Base-by-base conservation (phyloP, 176 grass and related monocot species). In the Zea luxurians region DNA sequence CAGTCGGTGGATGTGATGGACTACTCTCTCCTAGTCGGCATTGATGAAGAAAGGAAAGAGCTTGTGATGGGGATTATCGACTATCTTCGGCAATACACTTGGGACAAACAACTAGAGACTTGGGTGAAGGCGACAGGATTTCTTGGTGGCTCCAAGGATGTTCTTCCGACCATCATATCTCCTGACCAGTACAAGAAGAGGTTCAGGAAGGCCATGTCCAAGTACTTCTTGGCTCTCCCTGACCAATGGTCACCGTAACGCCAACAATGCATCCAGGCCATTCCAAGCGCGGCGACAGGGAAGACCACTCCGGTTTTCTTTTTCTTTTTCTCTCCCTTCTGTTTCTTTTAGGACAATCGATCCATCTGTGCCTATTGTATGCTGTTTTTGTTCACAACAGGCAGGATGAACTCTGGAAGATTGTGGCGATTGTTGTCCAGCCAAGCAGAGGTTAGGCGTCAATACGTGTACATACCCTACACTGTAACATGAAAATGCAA, bases 151-250 rank as follows among this genome's bases (percentile, higher is more conserved):
- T 89, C 75, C 4, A 99, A 80, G 81, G 89, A 99, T 78, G 88
- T 70, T 17, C 71, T 78, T 5, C 96, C 96, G 4, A 99, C 96
- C 0, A 78, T 99, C 35, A 95, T 99, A 64, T 99, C 92, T 35
- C 96, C 92, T 2, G 74, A 84, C 27, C 89, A 95, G 53, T 99
- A 99, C 75, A 99, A 99, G 86, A 99, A 91, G 76, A 85, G 96
- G 59, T 99, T 99, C 66, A 89, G 96, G 78, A 99, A 99, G 80
- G 96, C 96, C 11, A 99, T 99, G 96, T 99, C 96, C 1, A 92
- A 85, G 73, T 99, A 99, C 80, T 99, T 99, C 81, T 78, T 95
- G 9, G 89, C 96, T 40, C 88, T 99, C 46, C 96, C 89, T 58
- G 88, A 99, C 13, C 84, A 95, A 83, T 99, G 87, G 86, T 90